Conservation (phyloP, 73 alveolate species). For the Paramecium sonneborni region DNA sequence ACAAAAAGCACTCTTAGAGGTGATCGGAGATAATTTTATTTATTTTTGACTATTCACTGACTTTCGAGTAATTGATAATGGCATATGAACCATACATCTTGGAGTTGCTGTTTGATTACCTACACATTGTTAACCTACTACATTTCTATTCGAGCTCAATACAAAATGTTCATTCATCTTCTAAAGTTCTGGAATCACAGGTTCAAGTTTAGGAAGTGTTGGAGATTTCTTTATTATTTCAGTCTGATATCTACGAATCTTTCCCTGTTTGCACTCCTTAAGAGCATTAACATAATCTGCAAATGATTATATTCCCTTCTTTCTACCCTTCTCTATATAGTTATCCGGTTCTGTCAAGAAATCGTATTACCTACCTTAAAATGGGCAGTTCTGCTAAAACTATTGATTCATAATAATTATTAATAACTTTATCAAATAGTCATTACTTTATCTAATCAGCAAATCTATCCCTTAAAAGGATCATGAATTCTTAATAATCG, state of each 20-base stretch:
- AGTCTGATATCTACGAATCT: not conserved
- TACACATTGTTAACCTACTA: not conserved
- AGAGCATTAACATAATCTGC: not conserved
- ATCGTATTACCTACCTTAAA: not conserved
- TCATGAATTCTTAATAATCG: slow-evolving; percentile 47
- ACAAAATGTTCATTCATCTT: not conserved
- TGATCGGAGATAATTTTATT: not conserved
- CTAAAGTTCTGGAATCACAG: not conserved
- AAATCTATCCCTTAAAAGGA: not conserved
- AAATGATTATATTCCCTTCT: not conserved
- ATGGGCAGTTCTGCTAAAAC: not conserved
- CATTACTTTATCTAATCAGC: slow-evolving; percentile 14
- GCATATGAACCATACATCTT: not conserved
- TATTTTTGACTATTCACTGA: not conserved
- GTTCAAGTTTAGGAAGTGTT: not conserved
- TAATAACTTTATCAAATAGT: not conserved
- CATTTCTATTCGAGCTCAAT: not conserved
- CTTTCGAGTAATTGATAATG: not conserved
- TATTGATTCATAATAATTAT: not conserved
- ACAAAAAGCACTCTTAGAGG: not conserved
- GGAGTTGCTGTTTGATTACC: not conserved
- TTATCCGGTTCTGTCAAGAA: not conserved
- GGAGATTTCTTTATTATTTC: not conserved
- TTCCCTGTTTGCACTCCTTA: not conserved
- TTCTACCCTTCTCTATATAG: not conserved